phyloP scores from a whole-genome alignment of 768 basidiomycete species.

The Trametes coccinea region DNA sequence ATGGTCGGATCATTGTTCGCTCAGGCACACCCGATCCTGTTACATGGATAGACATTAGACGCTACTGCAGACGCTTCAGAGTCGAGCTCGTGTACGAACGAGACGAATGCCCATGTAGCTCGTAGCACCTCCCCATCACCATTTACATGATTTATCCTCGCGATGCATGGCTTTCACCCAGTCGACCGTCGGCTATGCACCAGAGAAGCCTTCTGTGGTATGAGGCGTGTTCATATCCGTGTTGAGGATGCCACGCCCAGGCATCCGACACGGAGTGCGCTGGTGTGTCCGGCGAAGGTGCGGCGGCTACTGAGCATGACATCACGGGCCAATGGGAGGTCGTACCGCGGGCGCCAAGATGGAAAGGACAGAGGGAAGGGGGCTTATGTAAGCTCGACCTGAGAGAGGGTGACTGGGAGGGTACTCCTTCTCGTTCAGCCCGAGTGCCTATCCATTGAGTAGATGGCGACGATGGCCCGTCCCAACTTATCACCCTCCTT shows the following conservation, averaged over 20 bases:
- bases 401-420: conserved; percentile 23
- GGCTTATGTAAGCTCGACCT: conserved; percentile 18
- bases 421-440: conserved; percentile 16
- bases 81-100: conserved; percentile 16
- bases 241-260: no score
- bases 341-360: background rate
- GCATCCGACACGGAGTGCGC: no score
- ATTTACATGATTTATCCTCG: no score
- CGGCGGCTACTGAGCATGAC: background rate
- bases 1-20: conserved; percentile 13
- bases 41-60: conserved; percentile 2
- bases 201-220: no score
- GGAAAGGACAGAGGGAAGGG: background rate
- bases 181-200: no score
- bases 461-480: conserved; percentile 21
- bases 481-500: conserved; percentile 19
- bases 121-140: background rate
- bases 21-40: conserved; percentile 18
- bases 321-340: conserved; percentile 8
- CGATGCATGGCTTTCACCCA: no score
- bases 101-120: background rate
- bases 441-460: conserved; percentile 16
- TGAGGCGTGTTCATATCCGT: no score
- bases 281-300: background rate
- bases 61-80: conserved; percentile 8